These are phyloP conservation scores for Plasmodium berghei DNA, from an alignment of 169 alveolate species.

Conservation along the genomic window DNA sequence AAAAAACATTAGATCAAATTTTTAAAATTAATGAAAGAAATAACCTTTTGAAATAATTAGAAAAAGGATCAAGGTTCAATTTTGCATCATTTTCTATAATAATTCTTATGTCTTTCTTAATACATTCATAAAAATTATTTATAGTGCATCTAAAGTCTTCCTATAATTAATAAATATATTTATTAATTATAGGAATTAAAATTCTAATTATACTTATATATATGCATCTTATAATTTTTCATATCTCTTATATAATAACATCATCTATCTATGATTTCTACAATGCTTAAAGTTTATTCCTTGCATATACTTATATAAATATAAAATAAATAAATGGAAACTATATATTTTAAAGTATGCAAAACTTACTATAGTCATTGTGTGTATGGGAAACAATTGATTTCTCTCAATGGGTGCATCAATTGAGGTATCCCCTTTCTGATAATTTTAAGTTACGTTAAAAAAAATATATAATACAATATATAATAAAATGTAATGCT, in stretches of 20 bases:
- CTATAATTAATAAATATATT: slow-evolving; percentile 10
- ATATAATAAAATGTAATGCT: too few relatives aligned
- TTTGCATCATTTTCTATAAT: slow-evolving; percentile 25
- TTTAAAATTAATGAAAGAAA: slow-evolving; percentile 4
- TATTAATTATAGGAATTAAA: slow-evolving; percentile 3
- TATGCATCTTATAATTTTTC: too few relatives aligned
- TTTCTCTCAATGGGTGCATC: slow-evolving; percentile 13
- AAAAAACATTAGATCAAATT: not conserved
- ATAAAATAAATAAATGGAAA: not conserved
- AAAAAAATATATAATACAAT: too few relatives aligned
- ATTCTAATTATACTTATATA: not conserved
- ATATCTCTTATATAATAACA: too few relatives aligned
- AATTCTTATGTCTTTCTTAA: slow-evolving; percentile 55
- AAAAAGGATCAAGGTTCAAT: slow-evolving; percentile 40
- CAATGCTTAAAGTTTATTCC: not conserved
- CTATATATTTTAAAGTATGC: not conserved
- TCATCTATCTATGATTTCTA: too few relatives aligned
- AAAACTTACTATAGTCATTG: slow-evolving; percentile 58
- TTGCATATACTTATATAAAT: not conserved
- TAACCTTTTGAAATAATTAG: slow-evolving; percentile 59
- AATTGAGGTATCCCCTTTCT: slow-evolving; percentile 18
- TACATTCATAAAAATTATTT: slow-evolving; percentile 51
- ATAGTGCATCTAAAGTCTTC: slow-evolving; percentile 61
- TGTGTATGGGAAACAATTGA: slow-evolving; percentile 23
- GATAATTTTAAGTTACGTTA: not conserved